Evolutionary conservation across 768 basidiomycete genomes (phyloP), one percentile per base, ranked within the genome.

Genomic region (Auricularia auricula-judae): DNA sequence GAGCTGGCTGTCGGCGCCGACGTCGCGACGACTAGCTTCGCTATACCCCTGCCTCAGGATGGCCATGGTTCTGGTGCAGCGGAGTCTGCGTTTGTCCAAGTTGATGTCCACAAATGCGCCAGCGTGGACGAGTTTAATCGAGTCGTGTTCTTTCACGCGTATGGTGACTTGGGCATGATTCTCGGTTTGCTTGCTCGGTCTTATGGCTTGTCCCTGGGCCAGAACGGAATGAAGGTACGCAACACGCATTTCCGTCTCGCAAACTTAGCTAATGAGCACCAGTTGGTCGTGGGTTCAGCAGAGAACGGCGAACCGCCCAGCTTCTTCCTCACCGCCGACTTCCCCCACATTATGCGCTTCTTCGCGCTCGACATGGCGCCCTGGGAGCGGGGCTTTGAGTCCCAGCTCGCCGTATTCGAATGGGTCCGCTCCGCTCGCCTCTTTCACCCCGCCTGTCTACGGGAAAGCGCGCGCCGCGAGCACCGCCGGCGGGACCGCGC

Each of bases 101-200:
- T 89, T 8, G 89, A 90, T 67, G 79, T 89, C 16, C 79, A 82
- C 66, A 80, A 86, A 3, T 87, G 86, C 68, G 71, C 68, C 2
- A 78, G 82, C 70, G 72, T 73, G 68, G 77, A 74, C 21, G 82
- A 82, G 68, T 82, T 75, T 72, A 77, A 84, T 29, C 76, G 83
- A 23, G 72, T 82, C 16, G 70, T 78, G 29, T 82, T 87, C 72
- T 82, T 82, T 68, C 79, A 84, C 65, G 81, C 82, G 1, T 89
- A 88, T 68, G 88, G 88, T 8, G 88, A 89, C 68, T 76, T 89
- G 18, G 85, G 85, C 0, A 87, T 88, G 82, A 86, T 89, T 16
- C 72, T 89, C 60, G 81, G 84, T 10, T 71, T 86, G 14, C 72
- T 89, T 18, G 80, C 78, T 8, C 78, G 79, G 47, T 81, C 81